Base-by-base conservation (phyloP, 1,139 yeast genomes). In the Blastobotrys aristatus region DNA sequence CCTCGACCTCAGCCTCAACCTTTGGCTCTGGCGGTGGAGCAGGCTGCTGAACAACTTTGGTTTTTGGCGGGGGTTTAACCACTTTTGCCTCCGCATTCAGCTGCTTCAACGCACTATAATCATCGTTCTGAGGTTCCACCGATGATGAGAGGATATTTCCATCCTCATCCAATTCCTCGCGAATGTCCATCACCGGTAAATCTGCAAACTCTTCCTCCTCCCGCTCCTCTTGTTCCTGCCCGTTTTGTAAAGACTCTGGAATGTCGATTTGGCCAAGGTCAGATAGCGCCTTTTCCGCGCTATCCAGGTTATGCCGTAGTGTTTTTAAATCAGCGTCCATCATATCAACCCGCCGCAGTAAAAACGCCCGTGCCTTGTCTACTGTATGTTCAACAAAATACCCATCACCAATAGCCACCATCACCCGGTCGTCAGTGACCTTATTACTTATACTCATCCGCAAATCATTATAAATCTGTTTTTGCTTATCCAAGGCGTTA, bases 161-260 rank as follows among this genome's bases (percentile, higher is more conserved):
- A 11, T 84, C 80, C 0, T 85, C 95, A 63, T 89, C 96, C 37
- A 90, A 66, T 48, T 84, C 89, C 61, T 90, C 97, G 45, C 82
- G 74, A 20, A 89, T 89, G 50, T 89, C 97, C 82, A 89, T 80
- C 16, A 81, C 22, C 6, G 51, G 47, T 1, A 55, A 36, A 3
- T 57, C 50, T 27, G 57, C 56, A 4, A 47, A 26, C 7, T 50
- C 45, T 1, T 42, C 49, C 6, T 31, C 72, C 52, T 83, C 79
- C 0, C 80, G 96, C 10, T 84, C 80, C 1, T 89, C 66, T 47
- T 84, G 89, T 60, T 89, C 96, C 46, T 82, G 74, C 18, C 89
- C 89, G 50, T 88, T 96, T 34, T 49, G 29, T 20, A 18, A 20
- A 27, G 17, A 14, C 30, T 27, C 36, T 56, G 89, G 66, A 47